Base-by-base conservation (phyloP, 495 filamentous ascomycete genomes). In the Chaetomium cochliodes region DNA sequence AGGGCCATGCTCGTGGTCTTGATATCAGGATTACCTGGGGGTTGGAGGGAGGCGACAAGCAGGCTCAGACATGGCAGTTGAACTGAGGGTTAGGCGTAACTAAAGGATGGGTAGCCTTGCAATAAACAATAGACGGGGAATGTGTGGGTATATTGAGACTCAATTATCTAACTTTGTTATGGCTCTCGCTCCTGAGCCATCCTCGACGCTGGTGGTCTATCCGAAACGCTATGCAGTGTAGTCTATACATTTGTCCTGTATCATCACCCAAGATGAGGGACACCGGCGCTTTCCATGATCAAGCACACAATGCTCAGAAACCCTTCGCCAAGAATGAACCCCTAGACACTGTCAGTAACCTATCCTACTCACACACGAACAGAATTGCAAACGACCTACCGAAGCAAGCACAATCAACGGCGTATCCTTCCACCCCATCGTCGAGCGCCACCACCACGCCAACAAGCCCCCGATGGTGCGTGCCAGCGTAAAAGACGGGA, bases 301-400 rank as follows among this genome's bases (percentile, higher is more conserved):
- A 99, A 76, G 70, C 96, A 97, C 37, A 94, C 82, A 70, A 99
- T 96, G 71, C 94, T 98, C 60, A 97, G 73, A 65, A 98, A 85
- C 0, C 96, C 96, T 75, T 99, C 96, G 8, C 96, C 96, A 23
- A 99, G 77, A 67, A 99, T 96, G 61, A 98, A 84, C 3, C 96
- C 92, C 76, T 84, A 46, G 11, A 18, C 22, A 23, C n/a, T 22
- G 60, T 69, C 37, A 67, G 60, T 50, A 33, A 71, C 5, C 54
- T 22, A 42, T 42, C 26, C 16, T 37, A 44, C 33, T 16, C 37
- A 20, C 11, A n/a, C 26, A 23, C 6, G 28, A 6, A 30, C 62
- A 58, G 20, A 37, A 54, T 16, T 11, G 18, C 44, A 60, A 37
- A 8, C 26, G 22, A 72, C 79, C 74, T 65, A 82, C 84, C 64